Evolutionary conservation across 2,329 filamentous ascomycete species (phyloP), one percentile per base, ranked within the genome.

Genomic region (Fusarium sp.): DNA sequence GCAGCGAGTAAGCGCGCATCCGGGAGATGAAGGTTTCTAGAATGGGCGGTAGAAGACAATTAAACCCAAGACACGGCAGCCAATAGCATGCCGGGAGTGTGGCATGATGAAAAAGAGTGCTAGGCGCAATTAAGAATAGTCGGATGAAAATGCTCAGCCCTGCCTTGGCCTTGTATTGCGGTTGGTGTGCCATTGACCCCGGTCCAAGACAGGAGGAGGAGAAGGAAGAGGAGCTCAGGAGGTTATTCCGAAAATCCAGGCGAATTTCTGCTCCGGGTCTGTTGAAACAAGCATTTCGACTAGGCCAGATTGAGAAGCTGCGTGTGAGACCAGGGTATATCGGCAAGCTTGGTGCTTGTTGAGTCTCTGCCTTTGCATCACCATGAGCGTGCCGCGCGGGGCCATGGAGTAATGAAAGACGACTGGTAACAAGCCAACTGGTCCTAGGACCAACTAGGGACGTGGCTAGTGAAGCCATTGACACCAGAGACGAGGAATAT

Each of bases 1-100:
- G 56, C 58, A 62, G 66, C 24, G 40, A 62, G 57, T 55, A 62
- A 66, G 66, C 35, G 67, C 44, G 53, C 55, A 55, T 57, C 49
- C 67, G 63, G 42, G 75, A 77, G 59, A 77, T 77, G 75, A 77
- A 67, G 66, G 36, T 53, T 76, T 77, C 75, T 77, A 77, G 75
- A 77, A 77, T 68, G 66, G 73, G 63, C 66, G 53, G 65, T 64
- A 74, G 75, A 77, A 77, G 75, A 57, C 63, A 57, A 63, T 59
- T 55, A 56, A 63, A 56, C 33, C 46, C 57, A 62, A 38, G 27
- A 44, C 8, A 20, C 22, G 24, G 33, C 22, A 61, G 63, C 75
- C 75, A 77, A 76, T 77, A 14, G 56, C 20, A 67, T 14, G 24
- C 27, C 35, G 36, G 40, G 46, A 61, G 57, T 7, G 46, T 66